Evolutionary conservation across 768 basidiomycete species (phyloP), one percentile per base, ranked within the genome.

Genomic region (Tulasnella sp.): DNA sequence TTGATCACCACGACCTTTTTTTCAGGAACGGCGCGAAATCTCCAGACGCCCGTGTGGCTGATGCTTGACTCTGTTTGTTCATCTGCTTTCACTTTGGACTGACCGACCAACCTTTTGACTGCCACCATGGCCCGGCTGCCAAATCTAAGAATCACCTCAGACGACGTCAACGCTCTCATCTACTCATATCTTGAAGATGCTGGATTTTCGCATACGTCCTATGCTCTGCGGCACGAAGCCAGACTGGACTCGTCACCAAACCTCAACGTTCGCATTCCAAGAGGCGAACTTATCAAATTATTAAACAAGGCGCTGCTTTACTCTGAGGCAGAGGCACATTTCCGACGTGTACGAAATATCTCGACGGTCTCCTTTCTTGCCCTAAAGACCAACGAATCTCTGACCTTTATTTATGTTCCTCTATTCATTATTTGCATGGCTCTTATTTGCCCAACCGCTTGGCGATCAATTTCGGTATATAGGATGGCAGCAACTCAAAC

Each of bases 131-230:
- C 77, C 69, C 26, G 40, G 20, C 37, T 55, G 15, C 69, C 77
- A 5, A 70, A 73, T 57, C 77, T 77, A n/a, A 77, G 70, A 77
- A 74, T 78, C 2, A 78, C 55, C 32, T 78, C 79, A 39, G 79
- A 80, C 78, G 79, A 95, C 83, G 87, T 95, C 79, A 95, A 95
- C 83, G 93, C 91, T 81, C 89, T 95, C 80, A 91, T 95, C 70
- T 90, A 95, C 83, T 88, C 94, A 1, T 95, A 94, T 82, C 89
- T 95, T 80, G 87, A 91, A 80, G 94, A 95, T 81, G 93, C 93
- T 94, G 94, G 93, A 76, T 93, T 95, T 82, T 87, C 88, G 46
- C 94, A 95, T 82, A 90, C 93, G 40, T 93, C 94, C 7, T 95
- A 93, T 83, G 88, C 90, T n/a, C 86, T 95, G 40, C 89, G 90